Evolutionary conservation across 2,329 filamentous ascomycete genomes (phyloP), one percentile per base, ranked within the genome.

Genomic region (Penicillium sp.): DNA sequence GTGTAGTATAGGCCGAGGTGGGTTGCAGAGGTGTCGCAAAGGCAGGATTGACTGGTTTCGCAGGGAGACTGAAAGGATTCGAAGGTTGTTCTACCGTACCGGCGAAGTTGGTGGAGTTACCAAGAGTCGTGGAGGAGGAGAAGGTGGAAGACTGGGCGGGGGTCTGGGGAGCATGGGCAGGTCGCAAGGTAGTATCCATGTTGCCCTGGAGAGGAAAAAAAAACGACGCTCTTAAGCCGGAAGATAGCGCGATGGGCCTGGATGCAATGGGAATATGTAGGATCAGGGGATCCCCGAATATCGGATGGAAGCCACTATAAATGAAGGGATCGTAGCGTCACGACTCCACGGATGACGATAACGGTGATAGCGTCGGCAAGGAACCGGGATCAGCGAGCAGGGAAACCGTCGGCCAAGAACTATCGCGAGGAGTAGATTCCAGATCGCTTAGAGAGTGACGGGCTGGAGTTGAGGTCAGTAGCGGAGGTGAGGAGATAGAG

Each of bases 161-260:
- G 59, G 56, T 42, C 47, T 68, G 63, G 35, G 68, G 38, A 22
- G 64, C 51, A 59, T 64, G 66, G 51, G 57, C 19, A 58, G 68
- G 59, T 61, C 47, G 64, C 22, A 63, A 44, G 24, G 61, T 64
- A 33, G 67, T 61, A 56, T 69, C 59, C 68, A 70, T 70, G 51
- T 56, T 55, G 61, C 33, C 28, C 15, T 56, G 28, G 58, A 50
- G n/a, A 30, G 30, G 8, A 33, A 33, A 33, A 37, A 15, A 17
- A 30, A 44, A 26, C 37, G n/a, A 40, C 44, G 26, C 45, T 2
- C 49, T 49, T 17, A 38, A 55, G 37, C 26, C 26, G 37, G 47
- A 30, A 30, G 33, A 51, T 35, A 26, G 35, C 24, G 54, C 40
- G 12, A 35, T 26, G 24, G 44, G 28, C 26, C 17, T 28, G 37